Evolutionary conservation across 257 asterid species (phyloP).

Genomic region (Capsicum rhomboideum): DNA sequence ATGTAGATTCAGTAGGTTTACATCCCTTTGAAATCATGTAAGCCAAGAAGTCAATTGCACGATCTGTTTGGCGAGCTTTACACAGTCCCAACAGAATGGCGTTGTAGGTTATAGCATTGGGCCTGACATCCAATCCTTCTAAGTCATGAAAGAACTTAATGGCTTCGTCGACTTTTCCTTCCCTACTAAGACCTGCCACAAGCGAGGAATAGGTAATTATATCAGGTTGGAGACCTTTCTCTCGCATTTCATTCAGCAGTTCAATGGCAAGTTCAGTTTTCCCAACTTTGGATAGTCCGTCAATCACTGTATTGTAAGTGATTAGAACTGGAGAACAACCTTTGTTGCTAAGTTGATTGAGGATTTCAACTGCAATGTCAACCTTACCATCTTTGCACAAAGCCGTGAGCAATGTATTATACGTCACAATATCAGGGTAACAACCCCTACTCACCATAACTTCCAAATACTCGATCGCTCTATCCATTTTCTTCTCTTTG

Average conservation of each 20-base stretch:
- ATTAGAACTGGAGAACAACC: slow-evolving; percentile 76
- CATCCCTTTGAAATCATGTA: slow-evolving; percentile 70
- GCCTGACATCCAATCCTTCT: slow-evolving; percentile 50
- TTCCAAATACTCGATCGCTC: slow-evolving; percentile 81
- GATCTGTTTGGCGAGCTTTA: slow-evolving; percentile 65
- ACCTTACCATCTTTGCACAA: slow-evolving; percentile 82
- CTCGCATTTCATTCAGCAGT: slow-evolving; percentile 59
- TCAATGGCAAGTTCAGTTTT: slow-evolving; percentile 51
- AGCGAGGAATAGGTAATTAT: slow-evolving; percentile 61
- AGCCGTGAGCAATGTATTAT: slow-evolving; percentile 74
- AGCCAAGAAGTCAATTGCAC: slow-evolving; percentile 69
- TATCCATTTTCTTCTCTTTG: slow-evolving; percentile 78
- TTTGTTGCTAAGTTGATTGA: slow-evolving; percentile 48
- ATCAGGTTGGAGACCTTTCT: slow-evolving; percentile 62
- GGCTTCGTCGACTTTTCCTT: slow-evolving; percentile 75
- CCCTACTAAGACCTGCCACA: slow-evolving; percentile 65
- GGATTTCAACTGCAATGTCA: slow-evolving; percentile 69
- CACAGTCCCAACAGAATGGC: slow-evolving; percentile 75
- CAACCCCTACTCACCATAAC: slow-evolving; percentile 73
- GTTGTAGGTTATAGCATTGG: slow-evolving; percentile 64
- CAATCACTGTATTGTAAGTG: slow-evolving; percentile 80
- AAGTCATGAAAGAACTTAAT: slow-evolving; percentile 50
- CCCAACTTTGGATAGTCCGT: slow-evolving; percentile 73
- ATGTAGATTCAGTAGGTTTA: slow-evolving; percentile 76
- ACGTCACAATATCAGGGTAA: slow-evolving; percentile 85